Percentiles rank a stretch among this genome's conserved stretches.
These are phyloP conservation scores for Phellopilus nigrolimitatus DNA, from an alignment of 1,284 basidiomycete species.

Conservation along the genomic window DNA sequence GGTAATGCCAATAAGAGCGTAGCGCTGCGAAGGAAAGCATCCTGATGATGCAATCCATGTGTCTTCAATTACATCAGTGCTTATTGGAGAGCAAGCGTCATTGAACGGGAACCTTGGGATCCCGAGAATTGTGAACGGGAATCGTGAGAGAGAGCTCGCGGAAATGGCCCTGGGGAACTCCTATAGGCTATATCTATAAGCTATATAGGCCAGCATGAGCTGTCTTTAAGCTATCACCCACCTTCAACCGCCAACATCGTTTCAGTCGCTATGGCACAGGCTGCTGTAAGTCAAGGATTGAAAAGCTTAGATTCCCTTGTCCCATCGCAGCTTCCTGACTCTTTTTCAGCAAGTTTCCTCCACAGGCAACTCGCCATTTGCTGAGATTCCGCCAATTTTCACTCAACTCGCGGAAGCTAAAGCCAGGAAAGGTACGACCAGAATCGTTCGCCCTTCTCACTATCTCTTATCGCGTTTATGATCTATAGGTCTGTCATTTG, in stretches of 20 bases:
- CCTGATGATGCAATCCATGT: constrained; percentile 71
- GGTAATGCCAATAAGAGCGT: neutral
- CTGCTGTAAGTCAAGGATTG: constrained; percentile 32
- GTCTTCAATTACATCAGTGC: constrained; percentile 73
- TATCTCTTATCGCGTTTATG: too few relatives aligned
- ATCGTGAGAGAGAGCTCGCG: too few relatives aligned
- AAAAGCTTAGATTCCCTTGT: constrained; percentile 5
- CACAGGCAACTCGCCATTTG: constrained; percentile 40
- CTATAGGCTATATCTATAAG: too few relatives aligned
- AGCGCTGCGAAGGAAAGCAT: constrained; percentile 56
- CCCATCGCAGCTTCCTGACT: neutral
- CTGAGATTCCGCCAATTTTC: constrained; percentile 50
- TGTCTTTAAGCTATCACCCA: neutral
- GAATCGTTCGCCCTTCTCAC: too few relatives aligned
- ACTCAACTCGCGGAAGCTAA: constrained; percentile 60
- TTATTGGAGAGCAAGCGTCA: constrained; percentile 20
- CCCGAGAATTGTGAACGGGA: too few relatives aligned
- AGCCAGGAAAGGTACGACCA: constrained; percentile 59
- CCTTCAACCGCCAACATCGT: too few relatives aligned
- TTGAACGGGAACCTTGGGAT: too few relatives aligned
- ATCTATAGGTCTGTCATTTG: constrained; percentile 62
- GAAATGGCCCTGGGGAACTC: too few relatives aligned
- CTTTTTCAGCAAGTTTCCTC: constrained; percentile 36
- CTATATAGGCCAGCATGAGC: too few relatives aligned
- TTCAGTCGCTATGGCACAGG: constrained; percentile 35